Percentiles rank a stretch among this genome's conserved stretches.
Evolutionary conservation across 108 stramenopile species (phyloP).

Genomic region (Chaetoceros tenuissimus): DNA sequence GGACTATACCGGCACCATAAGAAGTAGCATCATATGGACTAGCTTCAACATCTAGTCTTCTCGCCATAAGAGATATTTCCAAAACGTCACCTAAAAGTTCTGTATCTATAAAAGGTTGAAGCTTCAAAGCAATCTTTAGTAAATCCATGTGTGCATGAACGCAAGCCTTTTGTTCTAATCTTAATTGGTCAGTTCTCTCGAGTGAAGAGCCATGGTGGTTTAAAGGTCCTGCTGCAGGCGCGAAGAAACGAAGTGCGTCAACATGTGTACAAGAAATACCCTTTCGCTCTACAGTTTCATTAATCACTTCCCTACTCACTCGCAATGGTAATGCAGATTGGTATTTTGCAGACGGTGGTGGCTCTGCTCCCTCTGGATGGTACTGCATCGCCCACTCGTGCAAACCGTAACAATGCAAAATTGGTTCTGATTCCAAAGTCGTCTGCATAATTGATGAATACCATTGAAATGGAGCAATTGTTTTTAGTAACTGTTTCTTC

Average conservation of each 20-base stretch:
- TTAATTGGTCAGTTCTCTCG: conserved; percentile 46
- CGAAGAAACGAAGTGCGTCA: conserved; percentile 91
- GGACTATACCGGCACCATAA: conserved; percentile 47
- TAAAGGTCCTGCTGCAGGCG: conserved; percentile 69
- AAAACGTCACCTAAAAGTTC: conserved; percentile 46
- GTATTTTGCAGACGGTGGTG: conserved; percentile 54
- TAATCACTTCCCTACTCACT: conserved; percentile 59
- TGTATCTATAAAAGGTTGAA: conserved; percentile 63
- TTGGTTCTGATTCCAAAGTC: conserved; percentile 56
- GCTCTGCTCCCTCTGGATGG: conserved; percentile 39
- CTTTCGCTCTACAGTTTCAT: conserved; percentile 72
- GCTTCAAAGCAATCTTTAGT: conserved; percentile 75
- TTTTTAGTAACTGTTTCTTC: no score
- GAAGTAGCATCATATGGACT: conserved; percentile 80
- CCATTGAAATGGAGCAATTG: conserved; percentile 56
- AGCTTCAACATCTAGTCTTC: conserved; percentile 82
- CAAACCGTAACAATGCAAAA: conserved; percentile 85
- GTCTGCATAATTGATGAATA: conserved; percentile 51
- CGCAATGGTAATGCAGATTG: conserved; percentile 75
- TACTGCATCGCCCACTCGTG: conserved; percentile 99
- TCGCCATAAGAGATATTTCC: conserved; percentile 60
- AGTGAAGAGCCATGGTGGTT: conserved; percentile 51
- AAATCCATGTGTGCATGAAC: conserved; percentile 95
- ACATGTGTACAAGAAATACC: conserved; percentile 88
- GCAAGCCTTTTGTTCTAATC: conserved; percentile 71